These are phyloP conservation scores for Metschnikowia hibisci DNA, from an alignment of 805 yeast genomes.

Conservation along the genomic window DNA sequence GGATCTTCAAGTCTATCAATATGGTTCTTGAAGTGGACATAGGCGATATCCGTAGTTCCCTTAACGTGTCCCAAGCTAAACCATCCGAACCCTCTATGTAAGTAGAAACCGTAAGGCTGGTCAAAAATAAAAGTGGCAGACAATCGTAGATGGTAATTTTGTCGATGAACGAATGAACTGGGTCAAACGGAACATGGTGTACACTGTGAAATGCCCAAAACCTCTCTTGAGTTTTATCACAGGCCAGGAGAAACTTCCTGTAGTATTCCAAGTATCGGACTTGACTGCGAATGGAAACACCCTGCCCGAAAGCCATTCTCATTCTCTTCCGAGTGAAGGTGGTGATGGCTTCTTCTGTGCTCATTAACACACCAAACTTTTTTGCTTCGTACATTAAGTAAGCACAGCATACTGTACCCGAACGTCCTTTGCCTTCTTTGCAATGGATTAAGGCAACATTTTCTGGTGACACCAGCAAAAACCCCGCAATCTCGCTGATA, in stretches of 20 bases:
- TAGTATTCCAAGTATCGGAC: slow-evolving; percentile 61
- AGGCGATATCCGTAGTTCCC: slow-evolving; percentile 2
- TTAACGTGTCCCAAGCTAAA: slow-evolving; percentile 1
- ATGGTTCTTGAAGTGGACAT: background rate
- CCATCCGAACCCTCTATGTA: slow-evolving; percentile 10
- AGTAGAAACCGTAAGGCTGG: slow-evolving; percentile 11
- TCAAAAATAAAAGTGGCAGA: slow-evolving; percentile 8
- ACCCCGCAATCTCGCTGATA: slow-evolving; percentile 44
- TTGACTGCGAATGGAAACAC: slow-evolving; percentile 73
- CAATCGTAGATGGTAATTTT: slow-evolving; percentile 12
- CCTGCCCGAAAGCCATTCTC: slow-evolving; percentile 52
- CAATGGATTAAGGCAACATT: slow-evolving; percentile 77
- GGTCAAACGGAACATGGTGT: slow-evolving; percentile 5
- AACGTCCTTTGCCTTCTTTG: slow-evolving; percentile 87
- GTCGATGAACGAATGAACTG: slow-evolving; percentile 9
- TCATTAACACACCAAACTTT: slow-evolving; percentile 8
- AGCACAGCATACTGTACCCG: slow-evolving; percentile 74
- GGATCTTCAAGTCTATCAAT: slow-evolving; percentile 4
- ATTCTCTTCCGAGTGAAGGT: slow-evolving; percentile 57
- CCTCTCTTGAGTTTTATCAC: slow-evolving; percentile 3
- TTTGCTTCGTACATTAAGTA: slow-evolving; percentile 50
- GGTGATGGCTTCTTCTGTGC: slow-evolving; percentile 45
- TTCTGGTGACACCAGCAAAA: slow-evolving; percentile 26
- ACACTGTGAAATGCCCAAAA: slow-evolving; percentile 8
- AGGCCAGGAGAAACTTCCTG: background rate